A percentile compares a stretch with the other conserved stretches of the same genome.
These are phyloP conservation scores for Lentinula sp. DNA, from an alignment of 768 basidiomycete genomes.

Conservation along the genomic window DNA sequence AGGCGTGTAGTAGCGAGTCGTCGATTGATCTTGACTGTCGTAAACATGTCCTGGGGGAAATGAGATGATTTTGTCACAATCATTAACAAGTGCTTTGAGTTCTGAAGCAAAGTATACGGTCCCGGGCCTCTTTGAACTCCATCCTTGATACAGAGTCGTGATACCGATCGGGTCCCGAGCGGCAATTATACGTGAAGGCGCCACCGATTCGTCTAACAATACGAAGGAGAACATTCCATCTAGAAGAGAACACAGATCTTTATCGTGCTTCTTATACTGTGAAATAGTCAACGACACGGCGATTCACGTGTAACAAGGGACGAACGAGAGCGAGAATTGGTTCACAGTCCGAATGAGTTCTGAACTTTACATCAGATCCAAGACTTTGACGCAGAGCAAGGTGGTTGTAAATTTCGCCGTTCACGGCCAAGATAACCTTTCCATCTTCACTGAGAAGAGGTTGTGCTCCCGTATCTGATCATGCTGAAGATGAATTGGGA, in stretches of 20 bases:
- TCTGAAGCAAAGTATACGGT: constrained; percentile 92
- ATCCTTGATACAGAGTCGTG: constrained; percentile 98
- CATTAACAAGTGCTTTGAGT: constrained; percentile 84
- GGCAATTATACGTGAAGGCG: constrained; percentile 88
- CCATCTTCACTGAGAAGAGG: constrained; percentile 86
- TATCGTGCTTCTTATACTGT: constrained; percentile 83
- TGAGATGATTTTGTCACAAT: constrained; percentile 90
- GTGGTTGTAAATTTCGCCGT: constrained; percentile 99
- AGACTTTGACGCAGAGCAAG: constrained; percentile 66
- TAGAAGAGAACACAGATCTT: constrained; percentile 68
- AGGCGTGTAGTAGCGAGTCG: constrained; percentile 82
- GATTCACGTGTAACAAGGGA: constrained; percentile 5
- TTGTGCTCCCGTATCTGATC: constrained; percentile 90
- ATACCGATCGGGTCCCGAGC: constrained; percentile 97
- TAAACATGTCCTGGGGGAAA: constrained; percentile 98
- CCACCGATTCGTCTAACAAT: constrained; percentile 86
- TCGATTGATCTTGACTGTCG: constrained; percentile 76
- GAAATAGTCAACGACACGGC: not conserved
- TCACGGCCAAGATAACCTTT: constrained; percentile 82
- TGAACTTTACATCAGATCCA: constrained; percentile 70
- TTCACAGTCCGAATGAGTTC: constrained; percentile 98
- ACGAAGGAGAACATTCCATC: constrained; percentile 99
- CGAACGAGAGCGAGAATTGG: constrained; percentile 88
- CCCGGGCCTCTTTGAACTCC: constrained; percentile 78
- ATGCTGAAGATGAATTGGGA: not conserved